Base-by-base conservation (phyloP, 306 rosid genomes). In the Phaseolus lunatus region DNA sequence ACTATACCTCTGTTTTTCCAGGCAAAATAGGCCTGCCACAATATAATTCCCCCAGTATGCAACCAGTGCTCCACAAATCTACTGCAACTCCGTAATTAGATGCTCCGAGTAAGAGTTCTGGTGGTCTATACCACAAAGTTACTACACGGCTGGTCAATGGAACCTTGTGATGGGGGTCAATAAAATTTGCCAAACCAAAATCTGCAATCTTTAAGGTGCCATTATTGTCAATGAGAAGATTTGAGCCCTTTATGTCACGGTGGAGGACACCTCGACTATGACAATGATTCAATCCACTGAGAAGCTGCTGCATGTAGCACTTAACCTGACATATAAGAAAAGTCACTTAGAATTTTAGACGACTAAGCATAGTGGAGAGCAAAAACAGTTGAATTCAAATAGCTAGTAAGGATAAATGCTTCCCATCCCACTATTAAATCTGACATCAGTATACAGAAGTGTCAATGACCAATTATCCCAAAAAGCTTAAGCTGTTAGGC, bases 181-280 rank as follows among this genome's bases (percentile, higher is more conserved):
- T 86, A 70, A 80, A 85, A 71, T 87, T 92, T 54, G 98, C 98
- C 86, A 94, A 81, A 67, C 98, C 98, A 85, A 94, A 92, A 87
- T 94, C 98, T 39, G 97, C 97, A 71, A 94, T 94, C 87, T 94
- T 94, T 83, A 94, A 87, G 81, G 83, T 71, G 72, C 98, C 98
- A 74, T 79, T 84, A 50, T 90, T 82, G 80, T 92, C 92, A 48
- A 94, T 70, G 31, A 94, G 96, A 81, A 94, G 98, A 88, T 94
- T 94, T 67, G 98, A 90, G 37, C 98, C 97, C 90, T 94, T 94
- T 88, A 94, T 94, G 85, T 94, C 98, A 43, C 98, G 98, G 66
- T 94, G 98, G 89, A 94, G 85, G 72, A 94, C 85, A 75, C 98
- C 98, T 14, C 73, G 91, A 57, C 89, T 87, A 79, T 94, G 98